These are phyloP conservation scores for Rhizoclosmatium globosum DNA, from an alignment of 192 early-diverging fungal species.

Conservation along the genomic window DNA sequence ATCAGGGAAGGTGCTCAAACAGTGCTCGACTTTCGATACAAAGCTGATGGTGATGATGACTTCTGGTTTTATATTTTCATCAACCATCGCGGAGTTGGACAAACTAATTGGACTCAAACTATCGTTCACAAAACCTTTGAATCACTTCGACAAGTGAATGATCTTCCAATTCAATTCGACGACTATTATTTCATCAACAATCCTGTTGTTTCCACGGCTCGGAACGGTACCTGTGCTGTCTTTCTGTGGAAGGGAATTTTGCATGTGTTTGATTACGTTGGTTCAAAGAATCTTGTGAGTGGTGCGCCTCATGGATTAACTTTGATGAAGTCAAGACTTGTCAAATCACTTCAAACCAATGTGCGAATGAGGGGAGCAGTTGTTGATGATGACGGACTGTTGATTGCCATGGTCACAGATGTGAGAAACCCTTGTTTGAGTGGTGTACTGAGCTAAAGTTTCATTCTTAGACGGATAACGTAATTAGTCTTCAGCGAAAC, in stretches of 20 bases:
- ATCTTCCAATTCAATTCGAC: conserved; percentile 9
- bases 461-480: conserved; percentile 10
- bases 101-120: neutral
- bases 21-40: conserved; percentile 18
- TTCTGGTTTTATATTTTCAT: conserved; percentile 17
- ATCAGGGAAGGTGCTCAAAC: conserved; percentile 10
- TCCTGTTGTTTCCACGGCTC: conserved; percentile 4
- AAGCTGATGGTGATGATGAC: neutral
- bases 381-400: conserved; percentile 9
- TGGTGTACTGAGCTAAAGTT: neutral
- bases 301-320: conserved; percentile 19
- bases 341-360: conserved; percentile 14
- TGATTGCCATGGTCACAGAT: conserved; percentile 8
- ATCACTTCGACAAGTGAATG: neutral
- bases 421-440: neutral
- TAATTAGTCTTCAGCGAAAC: conserved; percentile 8
- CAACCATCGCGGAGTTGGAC: neutral
- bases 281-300: neutral
- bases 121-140: neutral
- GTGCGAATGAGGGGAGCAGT: conserved; percentile 10
- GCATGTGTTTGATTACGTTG: conserved; percentile 25
- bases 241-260: conserved; percentile 20
- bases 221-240: conserved; percentile 7
- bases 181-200: conserved; percentile 17
- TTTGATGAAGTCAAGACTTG: conserved; percentile 13